A percentile compares a stretch with the other conserved stretches of the same genome.
These are phyloP conservation scores for Lyophyllum shimeji DNA, from an alignment of 768 basidiomycete species.

Conservation along the genomic window DNA sequence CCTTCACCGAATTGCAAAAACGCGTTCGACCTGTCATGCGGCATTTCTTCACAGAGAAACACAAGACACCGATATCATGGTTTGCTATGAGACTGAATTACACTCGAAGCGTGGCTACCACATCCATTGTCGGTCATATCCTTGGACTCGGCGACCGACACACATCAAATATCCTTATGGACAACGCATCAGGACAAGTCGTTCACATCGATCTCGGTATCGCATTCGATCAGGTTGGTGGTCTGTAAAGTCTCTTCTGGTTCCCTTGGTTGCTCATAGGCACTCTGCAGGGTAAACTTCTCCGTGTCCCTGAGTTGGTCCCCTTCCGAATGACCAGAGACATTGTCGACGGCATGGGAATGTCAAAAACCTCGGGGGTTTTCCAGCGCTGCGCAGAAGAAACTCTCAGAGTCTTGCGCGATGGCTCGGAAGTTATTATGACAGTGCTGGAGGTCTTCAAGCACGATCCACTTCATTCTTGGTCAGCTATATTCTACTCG, in stretches of 20 bases:
- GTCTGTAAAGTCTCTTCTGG: neutral
- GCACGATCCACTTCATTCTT: slow-evolving; percentile 91
- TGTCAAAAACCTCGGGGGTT: slow-evolving; percentile 86
- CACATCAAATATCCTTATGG: slow-evolving; percentile 87
- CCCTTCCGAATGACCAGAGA: slow-evolving; percentile 96
- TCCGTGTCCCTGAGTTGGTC: slow-evolving; percentile 81
- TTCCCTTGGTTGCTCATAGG: slow-evolving; percentile 4
- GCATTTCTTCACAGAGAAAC: slow-evolving; percentile 89
- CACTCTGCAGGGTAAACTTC: slow-evolving; percentile 64
- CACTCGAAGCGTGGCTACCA: slow-evolving; percentile 89
- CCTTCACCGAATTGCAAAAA: slow-evolving; percentile 36
- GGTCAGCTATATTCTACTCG: slow-evolving; percentile 43
- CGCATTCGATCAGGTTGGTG: slow-evolving; percentile 86
- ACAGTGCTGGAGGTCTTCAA: slow-evolving; percentile 97
- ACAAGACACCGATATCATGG: slow-evolving; percentile 89
- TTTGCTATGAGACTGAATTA: slow-evolving; percentile 89
- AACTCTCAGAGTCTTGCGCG: slow-evolving; percentile 86
- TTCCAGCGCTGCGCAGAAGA: slow-evolving; percentile 96
- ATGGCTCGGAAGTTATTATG: slow-evolving; percentile 83
- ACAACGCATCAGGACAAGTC: slow-evolving; percentile 78
- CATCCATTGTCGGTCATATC: slow-evolving; percentile 90
- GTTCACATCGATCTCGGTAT: slow-evolving; percentile 97
- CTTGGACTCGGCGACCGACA: slow-evolving; percentile 94
- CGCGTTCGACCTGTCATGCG: slow-evolving; percentile 85
- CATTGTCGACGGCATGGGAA: slow-evolving; percentile 93